Conservation (phyloP, 306 rosid species). For the Lathyrus aphaca region DNA sequence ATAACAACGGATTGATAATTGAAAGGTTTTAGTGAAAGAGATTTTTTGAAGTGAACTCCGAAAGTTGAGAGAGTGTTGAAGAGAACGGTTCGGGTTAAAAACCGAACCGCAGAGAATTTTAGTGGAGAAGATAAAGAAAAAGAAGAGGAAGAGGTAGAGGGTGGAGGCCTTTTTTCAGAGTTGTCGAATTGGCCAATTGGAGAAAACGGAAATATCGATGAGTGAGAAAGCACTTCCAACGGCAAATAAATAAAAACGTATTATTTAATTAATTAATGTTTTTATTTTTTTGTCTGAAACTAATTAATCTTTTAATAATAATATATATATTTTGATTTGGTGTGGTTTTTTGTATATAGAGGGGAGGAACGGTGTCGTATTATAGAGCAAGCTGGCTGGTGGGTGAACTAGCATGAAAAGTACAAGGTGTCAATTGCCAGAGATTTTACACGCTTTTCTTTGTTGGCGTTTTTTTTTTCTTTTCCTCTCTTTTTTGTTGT, state of each 20-base stretch:
- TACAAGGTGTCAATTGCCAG: conserved; percentile 35
- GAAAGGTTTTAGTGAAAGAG: conserved; percentile 2
- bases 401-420: conserved; percentile 15
- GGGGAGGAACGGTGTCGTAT: conserved; percentile 48
- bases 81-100: conserved; percentile 29
- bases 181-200: conserved; percentile 44
- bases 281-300: no score
- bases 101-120: conserved; percentile 35
- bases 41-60: not conserved
- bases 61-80: not conserved
- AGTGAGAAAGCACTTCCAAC: conserved; percentile 38
- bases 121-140: conserved; percentile 11
- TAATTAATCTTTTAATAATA: no score
- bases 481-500: not conserved
- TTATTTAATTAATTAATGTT: not conserved
- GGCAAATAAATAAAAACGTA: conserved; percentile 43
- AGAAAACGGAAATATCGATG: conserved; percentile 49
- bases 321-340: not conserved
- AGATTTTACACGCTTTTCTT: conserved; percentile 38
- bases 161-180: conserved; percentile 33
- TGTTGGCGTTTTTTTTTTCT: conserved; percentile 31
- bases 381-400: conserved; percentile 34
- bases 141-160: not conserved
- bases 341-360: not conserved
- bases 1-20: not conserved